Base-by-base conservation (phyloP, 192 early-diverging fungal genomes). In the Coemansia sp. region DNA sequence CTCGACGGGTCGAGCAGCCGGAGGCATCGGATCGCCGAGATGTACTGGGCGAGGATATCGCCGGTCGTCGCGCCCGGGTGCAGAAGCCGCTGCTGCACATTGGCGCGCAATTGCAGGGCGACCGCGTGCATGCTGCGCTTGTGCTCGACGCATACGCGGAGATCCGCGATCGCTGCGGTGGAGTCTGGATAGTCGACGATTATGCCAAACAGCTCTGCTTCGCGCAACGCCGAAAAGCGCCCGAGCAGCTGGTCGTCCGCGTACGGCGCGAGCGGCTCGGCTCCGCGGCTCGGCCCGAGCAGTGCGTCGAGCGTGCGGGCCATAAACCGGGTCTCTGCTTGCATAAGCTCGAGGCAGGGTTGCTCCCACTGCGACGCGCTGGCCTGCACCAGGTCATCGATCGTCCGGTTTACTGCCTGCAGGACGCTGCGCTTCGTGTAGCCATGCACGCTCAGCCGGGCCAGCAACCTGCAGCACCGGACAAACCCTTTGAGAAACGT, bases 121-220 rank as follows among this genome's bases (percentile, higher is more conserved):
- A 75, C 54, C 4, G 42, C n/a, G 8, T 31, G 67, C 64, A 80
- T 59, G 9, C 45, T 62, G 12, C 45, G 21, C 16, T 58, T 60
- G n/a, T 19, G 25, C 16, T 38, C 56, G 2, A 74, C 54, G 54
- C 83, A 81, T 0, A 59, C 64, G n/a, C 84, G 80, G 51, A 90
- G 56, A 59, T 91, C 89, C n/a, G 58, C 45, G 5, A 91, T 79
- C 1, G 87, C 84, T 5, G 79, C 71, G 11, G 64, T 50, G 1
- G 90, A 88, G 18, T 81, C 81, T 1, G 90, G 90, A 44, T 80
- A 89, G 23, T 87, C 90, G 16, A 90, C 76, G 44, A 91, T 88
- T 16, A 91, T 88, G 42, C 86, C 68, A 49, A 91, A 90, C 30
- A 90, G 74, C 69, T 89, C 86, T 25, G 63, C 30, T 8, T 83